A percentile compares a stretch with the other conserved stretches of the same genome.
Evolutionary conservation across 352 stramenopile genomes (phyloP).

Genomic region (Albugo laibachii): DNA sequence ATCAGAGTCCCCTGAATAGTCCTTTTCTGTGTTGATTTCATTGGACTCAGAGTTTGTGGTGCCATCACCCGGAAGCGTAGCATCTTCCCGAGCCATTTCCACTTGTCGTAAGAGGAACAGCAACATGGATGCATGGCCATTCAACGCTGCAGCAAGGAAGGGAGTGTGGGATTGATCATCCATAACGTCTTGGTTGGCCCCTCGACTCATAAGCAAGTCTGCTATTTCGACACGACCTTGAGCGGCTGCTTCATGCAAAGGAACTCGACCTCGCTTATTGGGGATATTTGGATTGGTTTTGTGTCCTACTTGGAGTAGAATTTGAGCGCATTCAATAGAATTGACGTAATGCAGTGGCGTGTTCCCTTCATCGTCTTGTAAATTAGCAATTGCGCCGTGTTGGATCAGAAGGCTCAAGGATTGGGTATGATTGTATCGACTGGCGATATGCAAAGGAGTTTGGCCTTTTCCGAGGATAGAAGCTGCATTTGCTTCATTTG

Average conservation of each 20-base stretch:
- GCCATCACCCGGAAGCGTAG: constrained; percentile 3
- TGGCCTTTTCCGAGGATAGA: constrained; percentile 41
- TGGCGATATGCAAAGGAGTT: constrained; percentile 59
- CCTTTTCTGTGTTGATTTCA: too few relatives aligned
- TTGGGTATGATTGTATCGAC: constrained; percentile 30
- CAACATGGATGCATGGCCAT: constrained; percentile 52
- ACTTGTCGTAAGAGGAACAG: constrained; percentile 56
- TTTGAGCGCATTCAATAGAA: constrained; percentile 43
- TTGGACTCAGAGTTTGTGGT: too few relatives aligned
- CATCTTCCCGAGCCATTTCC: constrained; percentile 18
- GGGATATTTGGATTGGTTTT: constrained; percentile 71
- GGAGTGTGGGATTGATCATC: constrained; percentile 69
- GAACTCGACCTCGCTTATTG: constrained; percentile 44
- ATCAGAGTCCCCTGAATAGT: constrained; percentile 9
- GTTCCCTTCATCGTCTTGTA: constrained; percentile 64
- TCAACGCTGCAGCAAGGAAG: constrained; percentile 58
- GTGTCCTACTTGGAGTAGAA: constrained; percentile 30
- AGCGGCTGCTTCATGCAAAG: constrained; percentile 46
- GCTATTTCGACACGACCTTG: constrained; percentile 53
- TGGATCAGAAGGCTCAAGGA: constrained; percentile 42
- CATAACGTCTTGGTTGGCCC: constrained; percentile 45
- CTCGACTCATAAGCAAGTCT: constrained; percentile 44
- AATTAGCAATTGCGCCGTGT: constrained; percentile 44
- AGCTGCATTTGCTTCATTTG: constrained; percentile 56
- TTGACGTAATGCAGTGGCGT: constrained; percentile 48